phyloP scores from a whole-genome alignment of 805 yeast species.

The Blastobotrys mokoenaii region DNA sequence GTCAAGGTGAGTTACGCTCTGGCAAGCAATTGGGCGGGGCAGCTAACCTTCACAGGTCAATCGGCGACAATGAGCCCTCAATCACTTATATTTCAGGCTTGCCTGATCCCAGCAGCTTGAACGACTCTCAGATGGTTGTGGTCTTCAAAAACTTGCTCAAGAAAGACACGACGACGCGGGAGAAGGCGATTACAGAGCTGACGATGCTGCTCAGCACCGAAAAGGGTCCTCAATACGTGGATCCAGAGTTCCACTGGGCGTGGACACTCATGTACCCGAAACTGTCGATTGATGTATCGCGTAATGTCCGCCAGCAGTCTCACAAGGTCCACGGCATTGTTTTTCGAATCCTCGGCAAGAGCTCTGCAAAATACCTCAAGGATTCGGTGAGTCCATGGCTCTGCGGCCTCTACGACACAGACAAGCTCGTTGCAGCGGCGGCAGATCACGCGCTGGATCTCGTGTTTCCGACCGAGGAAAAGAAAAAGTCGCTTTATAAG shows the following conservation, averaged over 20 bases:
- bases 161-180: constrained; percentile 77
- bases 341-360: constrained; percentile 44
- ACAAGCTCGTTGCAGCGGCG: constrained; percentile 46
- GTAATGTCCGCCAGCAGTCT: constrained; percentile 49
- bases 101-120: constrained; percentile 55
- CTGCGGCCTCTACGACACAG: constrained; percentile 63
- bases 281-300: constrained; percentile 62
- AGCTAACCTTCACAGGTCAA: not conserved
- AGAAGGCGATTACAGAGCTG: constrained; percentile 61
- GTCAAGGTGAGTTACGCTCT: not conserved
- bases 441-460: constrained; percentile 39
- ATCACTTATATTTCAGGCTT: constrained; percentile 68
- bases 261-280: constrained; percentile 73
- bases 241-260: constrained; percentile 57
- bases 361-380: constrained; percentile 55
- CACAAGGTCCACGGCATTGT: constrained; percentile 59
- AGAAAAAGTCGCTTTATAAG: constrained; percentile 51
- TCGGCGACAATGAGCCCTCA: constrained; percentile 28
- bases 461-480: constrained; percentile 50
- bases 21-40: not conserved
- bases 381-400: constrained; percentile 69
- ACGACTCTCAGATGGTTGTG: constrained; percentile 44
- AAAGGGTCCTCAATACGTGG: constrained; percentile 29
- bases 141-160: constrained; percentile 71
- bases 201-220: constrained; percentile 26